Conservation (phyloP, 768 basidiomycete genomes). For the Infundibulicybe gibba region DNA sequence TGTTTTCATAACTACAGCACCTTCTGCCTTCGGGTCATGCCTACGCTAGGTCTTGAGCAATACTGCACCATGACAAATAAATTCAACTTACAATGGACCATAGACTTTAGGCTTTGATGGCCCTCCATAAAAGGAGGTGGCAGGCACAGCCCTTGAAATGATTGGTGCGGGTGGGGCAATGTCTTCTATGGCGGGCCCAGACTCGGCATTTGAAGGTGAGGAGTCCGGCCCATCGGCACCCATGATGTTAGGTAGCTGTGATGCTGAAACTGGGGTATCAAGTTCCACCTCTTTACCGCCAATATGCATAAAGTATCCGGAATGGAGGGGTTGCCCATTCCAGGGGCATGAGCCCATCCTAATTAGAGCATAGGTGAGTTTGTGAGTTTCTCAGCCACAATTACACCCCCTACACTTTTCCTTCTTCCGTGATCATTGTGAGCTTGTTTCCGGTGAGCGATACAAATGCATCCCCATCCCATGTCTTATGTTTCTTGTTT, state of each 20-base stretch:
- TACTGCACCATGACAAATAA: background rate
- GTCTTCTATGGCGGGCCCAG: slow-evolving; percentile 9
- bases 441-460: slow-evolving; percentile 47
- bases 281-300: slow-evolving; percentile 63
- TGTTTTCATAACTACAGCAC: slow-evolving; percentile 82
- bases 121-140: slow-evolving; percentile 62
- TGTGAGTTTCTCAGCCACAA: background rate
- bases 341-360: slow-evolving; percentile 63
- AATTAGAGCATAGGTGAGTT: background rate
- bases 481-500: slow-evolving; percentile 76
- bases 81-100: slow-evolving; percentile 45
- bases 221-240: background rate
- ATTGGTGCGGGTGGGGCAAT: background rate
- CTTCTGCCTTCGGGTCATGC: slow-evolving; percentile 72
- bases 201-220: background rate
- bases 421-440: slow-evolving; percentile 64
- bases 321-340: slow-evolving; percentile 51
- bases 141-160: slow-evolving; percentile 39
- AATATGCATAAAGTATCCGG: slow-evolving; percentile 41
- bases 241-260: slow-evolving; percentile 48
- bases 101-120: slow-evolving; percentile 30
- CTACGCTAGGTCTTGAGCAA: slow-evolving; percentile 28
- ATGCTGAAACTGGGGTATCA: slow-evolving; percentile 43
- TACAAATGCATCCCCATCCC: slow-evolving; percentile 79
- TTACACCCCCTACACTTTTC: slow-evolving; percentile 52